Evolutionary conservation across 345 rosid genomes (phyloP).

Genomic region (Salix exigua): DNA sequence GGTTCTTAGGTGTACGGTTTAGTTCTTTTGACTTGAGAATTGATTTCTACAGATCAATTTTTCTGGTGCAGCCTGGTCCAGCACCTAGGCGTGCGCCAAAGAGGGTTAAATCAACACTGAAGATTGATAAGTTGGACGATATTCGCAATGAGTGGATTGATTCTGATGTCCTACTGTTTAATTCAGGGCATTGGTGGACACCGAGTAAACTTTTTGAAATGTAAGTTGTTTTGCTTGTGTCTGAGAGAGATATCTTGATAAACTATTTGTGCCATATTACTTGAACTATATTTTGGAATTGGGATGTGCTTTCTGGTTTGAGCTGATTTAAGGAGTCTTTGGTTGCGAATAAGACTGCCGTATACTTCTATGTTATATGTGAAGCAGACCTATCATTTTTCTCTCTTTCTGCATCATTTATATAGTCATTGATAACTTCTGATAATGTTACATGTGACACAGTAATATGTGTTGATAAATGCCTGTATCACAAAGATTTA

Average conservation of each 20-base stretch:
- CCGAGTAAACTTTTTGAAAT: conserved; percentile 62
- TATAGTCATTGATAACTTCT: neutral
- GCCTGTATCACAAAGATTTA: neutral
- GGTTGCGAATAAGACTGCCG: neutral
- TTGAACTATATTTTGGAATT: neutral
- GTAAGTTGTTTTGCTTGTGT: conserved; percentile 37
- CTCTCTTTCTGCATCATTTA: neutral
- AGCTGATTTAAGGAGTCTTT: neutral
- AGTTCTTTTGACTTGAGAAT: conserved; percentile 42
- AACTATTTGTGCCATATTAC: neutral
- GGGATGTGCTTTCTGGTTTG: neutral
- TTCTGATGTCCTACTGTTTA: conserved; percentile 58
- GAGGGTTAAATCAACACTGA: conserved; percentile 56
- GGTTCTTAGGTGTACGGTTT: conserved; percentile 53
- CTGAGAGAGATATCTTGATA: neutral
- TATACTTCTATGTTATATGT: too few relatives aligned
- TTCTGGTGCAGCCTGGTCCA: conserved; percentile 52
- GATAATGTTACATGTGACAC: neutral
- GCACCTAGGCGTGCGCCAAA: conserved; percentile 52
- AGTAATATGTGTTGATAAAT: neutral
- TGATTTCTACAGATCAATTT: conserved; percentile 69
- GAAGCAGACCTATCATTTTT: too few relatives aligned
- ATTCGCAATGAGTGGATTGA: conserved; percentile 69
- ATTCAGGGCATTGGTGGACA: conserved; percentile 83
- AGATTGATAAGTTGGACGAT: conserved; percentile 53